phyloP scores from a whole-genome alignment of 805 yeast genomes.

The Ogataea salicorniae region DNA sequence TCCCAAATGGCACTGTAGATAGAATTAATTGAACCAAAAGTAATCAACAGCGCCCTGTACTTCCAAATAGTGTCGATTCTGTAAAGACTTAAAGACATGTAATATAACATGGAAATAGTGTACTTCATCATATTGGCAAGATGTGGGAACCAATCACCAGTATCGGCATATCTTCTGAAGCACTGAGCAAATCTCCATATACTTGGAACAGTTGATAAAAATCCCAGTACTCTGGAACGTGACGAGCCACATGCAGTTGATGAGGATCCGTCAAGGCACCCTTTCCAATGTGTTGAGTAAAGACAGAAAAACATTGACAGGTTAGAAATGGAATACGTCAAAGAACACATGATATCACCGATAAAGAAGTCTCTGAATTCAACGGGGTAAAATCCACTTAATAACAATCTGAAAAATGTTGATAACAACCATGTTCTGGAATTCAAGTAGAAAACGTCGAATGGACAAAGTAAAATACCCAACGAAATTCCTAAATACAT shows the following conservation, averaged over 20 bases:
- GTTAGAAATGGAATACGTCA: conserved; percentile 85
- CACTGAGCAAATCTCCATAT: conserved; percentile 92
- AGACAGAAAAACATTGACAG: conserved; percentile 81
- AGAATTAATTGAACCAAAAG: conserved; percentile 72
- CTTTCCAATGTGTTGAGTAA: conserved; percentile 67
- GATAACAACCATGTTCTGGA: conserved; percentile 75
- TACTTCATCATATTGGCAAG: conserved; percentile 84
- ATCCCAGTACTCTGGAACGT: conserved; percentile 72
- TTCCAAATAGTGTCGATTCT: conserved; percentile 49
- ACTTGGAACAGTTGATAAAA: conserved; percentile 77
- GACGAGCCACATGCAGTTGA: conserved; percentile 66
- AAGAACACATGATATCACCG: conserved; percentile 86
- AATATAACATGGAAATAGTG: conserved; percentile 57
- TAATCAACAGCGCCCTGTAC: conserved; percentile 56
- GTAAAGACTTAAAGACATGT: conserved; percentile 69
- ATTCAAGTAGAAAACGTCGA: conserved; percentile 47
- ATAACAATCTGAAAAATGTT: conserved; percentile 63
- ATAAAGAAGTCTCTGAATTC: conserved; percentile 91
- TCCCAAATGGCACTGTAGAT: conserved; percentile 77
- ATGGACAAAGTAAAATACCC: conserved; percentile 54
- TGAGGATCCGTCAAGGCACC: conserved; percentile 36
- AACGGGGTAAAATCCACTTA: conserved; percentile 89
- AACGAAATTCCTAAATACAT: conserved; percentile 55
- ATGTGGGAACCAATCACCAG: conserved; percentile 96
- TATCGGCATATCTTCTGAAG: conserved; percentile 82